Percentiles rank a stretch among this genome's conserved stretches.
phyloP scores from a whole-genome alignment of 306 rosid species.

The Castanopsis chinensis region DNA sequence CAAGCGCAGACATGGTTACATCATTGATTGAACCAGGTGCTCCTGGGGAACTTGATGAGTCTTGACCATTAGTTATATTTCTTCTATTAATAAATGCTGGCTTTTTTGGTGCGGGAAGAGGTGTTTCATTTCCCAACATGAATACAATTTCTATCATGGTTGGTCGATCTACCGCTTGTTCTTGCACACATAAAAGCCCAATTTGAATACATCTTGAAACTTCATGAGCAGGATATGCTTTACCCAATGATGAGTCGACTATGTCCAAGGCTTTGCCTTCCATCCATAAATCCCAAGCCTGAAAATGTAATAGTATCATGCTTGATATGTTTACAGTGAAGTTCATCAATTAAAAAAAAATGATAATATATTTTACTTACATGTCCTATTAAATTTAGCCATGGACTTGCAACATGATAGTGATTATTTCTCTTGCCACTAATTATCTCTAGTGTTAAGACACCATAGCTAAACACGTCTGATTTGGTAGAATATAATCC shows the following conservation, averaged over 20 bases:
- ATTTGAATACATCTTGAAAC: constrained; percentile 24
- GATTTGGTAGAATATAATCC: constrained; percentile 36
- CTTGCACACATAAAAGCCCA: constrained; percentile 39
- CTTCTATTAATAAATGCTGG: constrained; percentile 43
- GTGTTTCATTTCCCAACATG: constrained; percentile 52
- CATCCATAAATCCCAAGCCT: constrained; percentile 61
- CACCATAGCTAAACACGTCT: constrained; percentile 38
- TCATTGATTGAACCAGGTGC: constrained; percentile 25
- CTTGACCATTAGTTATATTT: neutral
- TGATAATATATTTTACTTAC: constrained; percentile 21
- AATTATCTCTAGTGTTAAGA: constrained; percentile 32
- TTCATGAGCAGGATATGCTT: neutral
- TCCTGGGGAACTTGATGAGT: constrained; percentile 31
- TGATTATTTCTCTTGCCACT: constrained; percentile 37
- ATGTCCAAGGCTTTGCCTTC: constrained; percentile 39
- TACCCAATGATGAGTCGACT: constrained; percentile 34
- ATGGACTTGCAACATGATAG: neutral
- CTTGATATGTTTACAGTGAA: neutral
- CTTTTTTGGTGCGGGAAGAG: constrained; percentile 32
- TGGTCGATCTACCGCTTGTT: constrained; percentile 40
- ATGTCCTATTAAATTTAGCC: constrained; percentile 41
- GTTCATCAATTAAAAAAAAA: neutral
- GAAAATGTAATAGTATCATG: neutral
- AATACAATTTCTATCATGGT: constrained; percentile 48
- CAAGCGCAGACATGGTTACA: constrained; percentile 25